Conservation (phyloP, 2,329 filamentous ascomycete species). For the Anthostomella pinea region DNA sequence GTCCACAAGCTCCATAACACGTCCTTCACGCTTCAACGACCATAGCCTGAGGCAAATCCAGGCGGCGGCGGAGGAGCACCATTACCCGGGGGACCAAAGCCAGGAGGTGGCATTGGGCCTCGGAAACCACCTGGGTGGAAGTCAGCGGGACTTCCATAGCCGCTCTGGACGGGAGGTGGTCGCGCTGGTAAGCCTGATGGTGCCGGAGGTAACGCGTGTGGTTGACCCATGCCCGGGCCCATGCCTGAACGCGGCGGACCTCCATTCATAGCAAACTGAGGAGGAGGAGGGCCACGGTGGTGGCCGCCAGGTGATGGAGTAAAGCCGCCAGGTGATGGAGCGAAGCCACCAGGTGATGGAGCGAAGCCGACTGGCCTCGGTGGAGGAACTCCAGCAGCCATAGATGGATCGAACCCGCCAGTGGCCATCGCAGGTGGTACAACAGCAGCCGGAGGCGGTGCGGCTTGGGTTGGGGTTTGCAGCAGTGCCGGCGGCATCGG, state of each 20-base stretch:
- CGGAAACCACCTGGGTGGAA: conserved; percentile 46
- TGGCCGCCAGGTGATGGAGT: conserved; percentile 25
- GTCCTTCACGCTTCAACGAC: conserved; percentile 17
- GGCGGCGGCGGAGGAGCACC: conserved; percentile 26
- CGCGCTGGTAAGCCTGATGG: conserved; percentile 60
- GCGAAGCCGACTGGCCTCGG: conserved; percentile 38
- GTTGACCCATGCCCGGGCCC: conserved; percentile 28
- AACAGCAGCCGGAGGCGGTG: conserved; percentile 21
- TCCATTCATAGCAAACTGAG: conserved; percentile 38
- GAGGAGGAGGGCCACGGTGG: conserved; percentile 30
- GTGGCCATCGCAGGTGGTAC: conserved; percentile 28
- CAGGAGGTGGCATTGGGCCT: conserved; percentile 42
- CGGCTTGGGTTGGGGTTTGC: conserved; percentile 32
- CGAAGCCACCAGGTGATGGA: conserved; percentile 24
- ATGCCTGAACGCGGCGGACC: conserved; percentile 31
- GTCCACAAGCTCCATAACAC: background rate
- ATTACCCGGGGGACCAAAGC: conserved; percentile 39
- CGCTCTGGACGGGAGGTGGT: conserved; percentile 66
- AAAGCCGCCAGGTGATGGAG: conserved; percentile 37
- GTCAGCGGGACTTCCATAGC: conserved; percentile 63
- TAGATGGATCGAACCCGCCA: conserved; percentile 24
- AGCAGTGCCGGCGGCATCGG: conserved; percentile 73
- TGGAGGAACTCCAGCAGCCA: conserved; percentile 35
- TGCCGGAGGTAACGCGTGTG: conserved; percentile 51
- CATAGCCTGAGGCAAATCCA: conserved; percentile 28